Evolutionary conservation across 257 asterid genomes (phyloP), one percentile per base, ranked within the genome.

Genomic region (Ocimum tenuiflorum): DNA sequence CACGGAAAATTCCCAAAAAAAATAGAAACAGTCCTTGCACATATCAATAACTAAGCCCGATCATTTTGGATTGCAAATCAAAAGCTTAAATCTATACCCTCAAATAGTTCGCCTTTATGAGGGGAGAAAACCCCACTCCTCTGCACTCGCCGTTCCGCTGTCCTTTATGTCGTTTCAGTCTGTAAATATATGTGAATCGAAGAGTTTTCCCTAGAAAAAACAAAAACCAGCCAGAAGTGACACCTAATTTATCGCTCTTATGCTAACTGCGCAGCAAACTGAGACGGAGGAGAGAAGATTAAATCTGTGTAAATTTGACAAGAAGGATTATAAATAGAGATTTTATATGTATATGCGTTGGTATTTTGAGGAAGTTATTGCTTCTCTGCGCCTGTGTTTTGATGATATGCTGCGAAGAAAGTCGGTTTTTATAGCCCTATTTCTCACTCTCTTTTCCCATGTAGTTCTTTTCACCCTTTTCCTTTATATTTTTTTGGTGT

Each of bases 141-240:
- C 45, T 24, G 65, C 73, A 68, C 72, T 73, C 74, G 65, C 67
- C 74, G 78, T 79, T 77, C 70, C 52, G 3, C 60, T 45, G 53
- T 52, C 72, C 68, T 65, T 27, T 18, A 60, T 65, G 65, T 53
- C 52, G 70, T 64, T 71, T 72, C 63, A 45, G 68, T 71, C 71
- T 20, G 49, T 45, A 53, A 68, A 27, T 12, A 51, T 61, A 33
- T 38, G 19, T 46, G 22, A 43, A 60, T 5, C 65, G 49, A 54
- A 65, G 59, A 2, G n/a, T 20, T 3, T 36, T 45, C 51, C 41
- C 64, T 48, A 18, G 55, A 35, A 23, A 24, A 31, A 38, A 51
- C 42, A 69, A 36, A 47, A 47, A 4, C 19, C 75, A 31, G 6
- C 36, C 3, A 31, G 3, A 53, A 60, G 39, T 46, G 39, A 29